Percentiles rank a stretch among this genome's conserved stretches.
These are phyloP conservation scores for Ogataea paraovalis DNA, from an alignment of 805 yeast species.

Conservation along the genomic window DNA sequence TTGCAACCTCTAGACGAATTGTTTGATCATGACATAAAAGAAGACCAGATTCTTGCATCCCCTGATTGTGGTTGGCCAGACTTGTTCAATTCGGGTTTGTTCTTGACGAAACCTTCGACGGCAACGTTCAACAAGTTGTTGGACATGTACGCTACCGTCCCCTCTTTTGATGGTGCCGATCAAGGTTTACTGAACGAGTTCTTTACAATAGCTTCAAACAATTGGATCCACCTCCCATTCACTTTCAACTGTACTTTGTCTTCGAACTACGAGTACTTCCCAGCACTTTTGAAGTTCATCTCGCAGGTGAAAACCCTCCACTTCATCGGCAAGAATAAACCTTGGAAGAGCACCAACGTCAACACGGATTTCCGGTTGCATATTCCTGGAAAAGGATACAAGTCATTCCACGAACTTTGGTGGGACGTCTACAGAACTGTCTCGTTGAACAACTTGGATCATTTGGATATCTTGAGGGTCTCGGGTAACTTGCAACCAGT, in stretches of 20 bases:
- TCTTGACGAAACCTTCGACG: constrained; percentile 52
- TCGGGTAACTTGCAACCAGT: constrained; percentile 22
- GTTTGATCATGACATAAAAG: constrained; percentile 24
- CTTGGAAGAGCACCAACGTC: constrained; percentile 21
- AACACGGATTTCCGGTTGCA: constrained; percentile 10
- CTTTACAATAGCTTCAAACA: constrained; percentile 35
- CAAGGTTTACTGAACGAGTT: constrained; percentile 84
- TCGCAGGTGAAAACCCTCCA: constrained; percentile 51
- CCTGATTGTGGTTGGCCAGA: constrained; percentile 95
- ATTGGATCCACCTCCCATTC: constrained; percentile 76
- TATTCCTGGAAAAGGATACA: constrained; percentile 11
- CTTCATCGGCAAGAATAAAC: constrained; percentile 63
- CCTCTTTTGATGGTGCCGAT: constrained; percentile 81
- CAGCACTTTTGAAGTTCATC: constrained; percentile 28
- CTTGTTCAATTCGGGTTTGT: constrained; percentile 77
- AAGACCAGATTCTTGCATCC: constrained; percentile 43
- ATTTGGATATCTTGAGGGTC: constrained; percentile 16
- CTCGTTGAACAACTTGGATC: constrained; percentile 6
- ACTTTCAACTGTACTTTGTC: constrained; percentile 72
- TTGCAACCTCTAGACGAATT: constrained; percentile 33
- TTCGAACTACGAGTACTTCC: constrained; percentile 33
- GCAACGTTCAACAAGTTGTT: constrained; percentile 40
- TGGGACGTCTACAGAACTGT: constrained; percentile 21
- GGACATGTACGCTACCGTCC: constrained; percentile 22
- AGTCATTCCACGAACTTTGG: constrained; percentile 25